Evolutionary conservation across 345 rosid genomes (phyloP).

Genomic region (Populus nigra): DNA sequence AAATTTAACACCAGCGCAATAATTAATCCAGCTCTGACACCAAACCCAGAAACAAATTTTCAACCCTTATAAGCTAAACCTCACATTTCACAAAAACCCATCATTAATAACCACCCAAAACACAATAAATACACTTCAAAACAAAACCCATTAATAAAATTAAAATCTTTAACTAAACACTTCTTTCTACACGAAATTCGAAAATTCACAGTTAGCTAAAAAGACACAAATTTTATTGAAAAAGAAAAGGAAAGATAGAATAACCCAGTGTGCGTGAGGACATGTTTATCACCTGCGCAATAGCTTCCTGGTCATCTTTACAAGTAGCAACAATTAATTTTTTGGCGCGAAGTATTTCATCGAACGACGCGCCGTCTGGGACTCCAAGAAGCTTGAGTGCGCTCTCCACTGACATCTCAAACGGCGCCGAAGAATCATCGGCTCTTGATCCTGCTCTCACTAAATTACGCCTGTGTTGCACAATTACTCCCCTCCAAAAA

Average conservation of each 20-base stretch:
- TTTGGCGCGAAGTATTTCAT: slow-evolving; percentile 93
- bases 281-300: slow-evolving; percentile 58
- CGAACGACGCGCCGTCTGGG: slow-evolving; percentile 79
- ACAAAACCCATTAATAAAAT: not conserved
- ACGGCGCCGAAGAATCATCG: slow-evolving; percentile 83
- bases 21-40: not conserved
- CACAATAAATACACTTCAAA: not conserved
- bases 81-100: not conserved
- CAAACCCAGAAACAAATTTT: not conserved
- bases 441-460: slow-evolving; percentile 67
- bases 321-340: slow-evolving; percentile 66
- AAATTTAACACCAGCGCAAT: not conserved
- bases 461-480: slow-evolving; percentile 31
- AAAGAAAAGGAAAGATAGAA: not conserved
- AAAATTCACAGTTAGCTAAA: not conserved
- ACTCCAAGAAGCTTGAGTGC: slow-evolving; percentile 95
- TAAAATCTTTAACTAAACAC: not conserved
- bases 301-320: slow-evolving; percentile 71
- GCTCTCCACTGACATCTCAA: slow-evolving; percentile 91
- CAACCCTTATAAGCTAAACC: not conserved
- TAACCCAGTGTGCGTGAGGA: not conserved
- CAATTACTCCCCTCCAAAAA: slow-evolving; percentile 36
- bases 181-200: not conserved
- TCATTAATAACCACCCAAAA: not conserved
- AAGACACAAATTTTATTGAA: not conserved